Conservation (phyloP, 116 monocot genomes). For the Cymodocea nodosa region DNA sequence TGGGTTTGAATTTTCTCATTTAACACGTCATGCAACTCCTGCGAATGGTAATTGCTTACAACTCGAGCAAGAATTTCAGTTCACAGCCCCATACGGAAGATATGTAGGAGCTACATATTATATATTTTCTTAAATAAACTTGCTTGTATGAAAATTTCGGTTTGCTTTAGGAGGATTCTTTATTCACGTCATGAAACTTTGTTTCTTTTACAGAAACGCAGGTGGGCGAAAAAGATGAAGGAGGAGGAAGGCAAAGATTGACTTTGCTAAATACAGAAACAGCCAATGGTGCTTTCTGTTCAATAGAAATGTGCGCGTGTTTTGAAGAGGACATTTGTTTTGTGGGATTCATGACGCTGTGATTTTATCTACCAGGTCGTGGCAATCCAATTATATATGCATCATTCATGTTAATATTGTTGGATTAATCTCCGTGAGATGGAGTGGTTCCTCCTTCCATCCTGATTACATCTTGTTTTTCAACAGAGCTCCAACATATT, state of each 20-base stretch:
- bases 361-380: too few relatives aligned
- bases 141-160: neutral
- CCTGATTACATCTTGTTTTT: too few relatives aligned
- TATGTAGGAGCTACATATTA: neutral
- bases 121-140: neutral
- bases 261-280: neutral
- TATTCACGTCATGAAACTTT: neutral
- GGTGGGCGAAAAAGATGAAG: slow-evolving; percentile 27
- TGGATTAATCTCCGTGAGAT: too few relatives aligned
- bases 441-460: too few relatives aligned
- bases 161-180: neutral
- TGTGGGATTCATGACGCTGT: too few relatives aligned
- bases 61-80: neutral
- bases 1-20: neutral
- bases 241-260: slow-evolving; percentile 16
- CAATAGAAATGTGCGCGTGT: too few relatives aligned
- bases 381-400: too few relatives aligned
- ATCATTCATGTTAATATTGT: too few relatives aligned
- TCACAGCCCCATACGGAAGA: neutral
- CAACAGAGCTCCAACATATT: too few relatives aligned
- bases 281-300: neutral
- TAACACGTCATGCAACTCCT: neutral
- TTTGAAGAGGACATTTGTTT: too few relatives aligned
- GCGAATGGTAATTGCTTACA: neutral
- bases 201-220: slow-evolving; percentile 14